Evolutionary conservation across 2,329 filamentous ascomycete species (phyloP).

Genomic region (Septoria petroselini): DNA sequence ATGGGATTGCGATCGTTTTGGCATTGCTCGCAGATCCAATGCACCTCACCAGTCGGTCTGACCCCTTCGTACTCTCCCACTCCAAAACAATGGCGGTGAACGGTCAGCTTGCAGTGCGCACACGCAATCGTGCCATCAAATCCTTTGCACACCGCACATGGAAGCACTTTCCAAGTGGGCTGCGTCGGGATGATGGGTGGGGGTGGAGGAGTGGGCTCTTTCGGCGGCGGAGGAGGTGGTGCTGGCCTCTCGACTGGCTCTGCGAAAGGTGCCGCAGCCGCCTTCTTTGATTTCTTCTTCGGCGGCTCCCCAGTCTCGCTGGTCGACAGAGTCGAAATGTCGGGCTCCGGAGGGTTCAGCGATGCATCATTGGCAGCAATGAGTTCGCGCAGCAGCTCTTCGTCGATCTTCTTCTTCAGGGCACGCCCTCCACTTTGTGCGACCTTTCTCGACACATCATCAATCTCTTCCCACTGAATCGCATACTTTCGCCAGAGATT

Average conservation of each 20-base stretch:
- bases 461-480: conserved; percentile 90
- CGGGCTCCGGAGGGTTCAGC: conserved; percentile 27
- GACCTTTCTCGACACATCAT: conserved; percentile 86
- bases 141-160: conserved; percentile 80
- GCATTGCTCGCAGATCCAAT: conserved; percentile 97
- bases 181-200: conserved; percentile 69
- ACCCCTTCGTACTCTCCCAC: conserved; percentile 63
- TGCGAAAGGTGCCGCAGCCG: conserved; percentile 45
- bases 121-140: conserved; percentile 73
- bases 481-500: conserved; percentile 94
- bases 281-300: conserved; percentile 58
- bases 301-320: conserved; percentile 47
- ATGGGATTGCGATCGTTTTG: conserved; percentile 87
- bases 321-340: conserved; percentile 23
- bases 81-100: conserved; percentile 93
- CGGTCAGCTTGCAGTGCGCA: conserved; percentile 82
- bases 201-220: conserved; percentile 56
- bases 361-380: conserved; percentile 58
- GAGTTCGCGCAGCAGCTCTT: conserved; percentile 81
- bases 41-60: conserved; percentile 48
- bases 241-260: conserved; percentile 54
- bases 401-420: conserved; percentile 85
- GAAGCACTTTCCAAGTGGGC: conserved; percentile 72
- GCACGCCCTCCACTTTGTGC: conserved; percentile 76
- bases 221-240: conserved; percentile 53